phyloP scores from a whole-genome alignment of 371 early-diverging fungal genomes.

The Blakeslea trispora region DNA sequence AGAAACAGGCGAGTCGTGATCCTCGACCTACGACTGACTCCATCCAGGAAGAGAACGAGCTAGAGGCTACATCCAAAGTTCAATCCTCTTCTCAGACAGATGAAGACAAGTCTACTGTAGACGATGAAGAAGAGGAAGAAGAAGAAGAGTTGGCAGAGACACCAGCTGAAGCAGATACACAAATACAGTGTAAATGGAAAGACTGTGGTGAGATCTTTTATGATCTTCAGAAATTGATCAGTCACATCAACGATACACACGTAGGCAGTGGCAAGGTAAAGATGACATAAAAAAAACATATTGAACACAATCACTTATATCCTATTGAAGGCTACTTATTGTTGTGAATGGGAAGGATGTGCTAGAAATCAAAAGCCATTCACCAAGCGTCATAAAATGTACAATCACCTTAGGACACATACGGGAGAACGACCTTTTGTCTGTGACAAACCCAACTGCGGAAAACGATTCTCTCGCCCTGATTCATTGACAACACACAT shows the following conservation, averaged over 20 bases:
- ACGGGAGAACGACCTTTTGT: slow-evolving; percentile 80
- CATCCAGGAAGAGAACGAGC: too few relatives aligned
- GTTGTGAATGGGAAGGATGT: slow-evolving; percentile 84
- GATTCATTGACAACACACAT: slow-evolving; percentile 90
- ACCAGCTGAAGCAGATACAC: background rate
- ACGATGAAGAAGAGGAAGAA: slow-evolving; percentile 27
- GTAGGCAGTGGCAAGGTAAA: slow-evolving; percentile 68
- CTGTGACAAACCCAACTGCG: slow-evolving; percentile 59
- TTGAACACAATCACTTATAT: background rate
- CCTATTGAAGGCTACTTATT: slow-evolving; percentile 68
- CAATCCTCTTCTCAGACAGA: slow-evolving; percentile 4
- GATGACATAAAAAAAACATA: background rate
- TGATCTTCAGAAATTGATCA: slow-evolving; percentile 52
- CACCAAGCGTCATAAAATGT: slow-evolving; percentile 89
- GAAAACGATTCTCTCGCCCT: slow-evolving; percentile 83
- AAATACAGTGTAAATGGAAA: slow-evolving; percentile 59
- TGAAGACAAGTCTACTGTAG: slow-evolving; percentile 25
- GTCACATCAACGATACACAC: slow-evolving; percentile 62
- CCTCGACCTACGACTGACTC: too few relatives aligned
- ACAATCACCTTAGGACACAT: slow-evolving; percentile 88
- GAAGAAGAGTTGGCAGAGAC: slow-evolving; percentile 15
- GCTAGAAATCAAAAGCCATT: slow-evolving; percentile 77
- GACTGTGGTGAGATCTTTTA: slow-evolving; percentile 53
- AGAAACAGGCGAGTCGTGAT: slow-evolving; percentile 10
- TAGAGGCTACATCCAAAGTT: too few relatives aligned